Conservation (phyloP, 306 rosid species). For the Lathyrus oleraceus region DNA sequence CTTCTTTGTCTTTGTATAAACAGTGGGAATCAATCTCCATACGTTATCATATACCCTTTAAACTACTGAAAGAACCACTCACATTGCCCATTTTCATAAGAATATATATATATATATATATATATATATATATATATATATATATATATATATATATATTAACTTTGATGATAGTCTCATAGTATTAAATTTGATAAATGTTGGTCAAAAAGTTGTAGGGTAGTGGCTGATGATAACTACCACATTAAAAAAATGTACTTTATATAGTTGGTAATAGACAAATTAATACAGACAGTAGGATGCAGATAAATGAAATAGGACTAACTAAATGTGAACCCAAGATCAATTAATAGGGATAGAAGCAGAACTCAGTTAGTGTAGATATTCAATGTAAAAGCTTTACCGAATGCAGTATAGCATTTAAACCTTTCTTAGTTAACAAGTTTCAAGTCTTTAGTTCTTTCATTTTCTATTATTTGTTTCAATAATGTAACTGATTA, state of each 20-base stretch:
- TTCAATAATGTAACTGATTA: neutral
- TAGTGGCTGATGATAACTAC: constrained; percentile 22
- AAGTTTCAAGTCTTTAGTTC: neutral
- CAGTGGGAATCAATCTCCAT: constrained; percentile 48
- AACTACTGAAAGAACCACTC: constrained; percentile 51
- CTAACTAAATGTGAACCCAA: constrained; percentile 4
- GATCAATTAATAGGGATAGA: constrained; percentile 9
- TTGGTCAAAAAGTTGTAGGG: constrained; percentile 39
- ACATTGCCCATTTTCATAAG: constrained; percentile 29
- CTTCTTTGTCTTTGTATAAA: constrained; percentile 40
- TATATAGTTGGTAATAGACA: constrained; percentile 37
- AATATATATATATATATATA: no score
- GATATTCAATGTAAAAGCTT: neutral
- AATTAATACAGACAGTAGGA: constrained; percentile 30
- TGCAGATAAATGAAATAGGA: constrained; percentile 28
- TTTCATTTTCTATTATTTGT: neutral
- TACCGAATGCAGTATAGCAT: constrained; percentile 22
- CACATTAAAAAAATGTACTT: constrained; percentile 35
- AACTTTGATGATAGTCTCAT: neutral
- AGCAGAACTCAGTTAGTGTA: neutral
- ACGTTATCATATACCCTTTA: constrained; percentile 35
- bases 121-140: no score
- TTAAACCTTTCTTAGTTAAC: neutral
- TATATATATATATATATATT: no score
- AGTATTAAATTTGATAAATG: constrained; percentile 25